Conservation (phyloP, 169 alveolate species). For the Pseudocohnilembus persalinus region DNA sequence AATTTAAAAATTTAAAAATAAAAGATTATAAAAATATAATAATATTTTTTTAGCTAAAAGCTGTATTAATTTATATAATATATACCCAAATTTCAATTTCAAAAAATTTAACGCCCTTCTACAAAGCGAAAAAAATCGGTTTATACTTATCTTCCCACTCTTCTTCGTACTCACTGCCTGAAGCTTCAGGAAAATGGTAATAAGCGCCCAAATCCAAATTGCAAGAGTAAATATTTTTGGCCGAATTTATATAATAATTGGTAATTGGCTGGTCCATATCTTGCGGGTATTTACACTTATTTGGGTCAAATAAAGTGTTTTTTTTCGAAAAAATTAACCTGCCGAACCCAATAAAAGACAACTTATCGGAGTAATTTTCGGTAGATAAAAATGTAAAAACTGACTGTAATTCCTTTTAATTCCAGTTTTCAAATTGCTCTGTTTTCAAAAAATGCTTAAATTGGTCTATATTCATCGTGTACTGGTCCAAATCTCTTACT, state of each 20-base stretch:
- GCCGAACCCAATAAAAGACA: background rate
- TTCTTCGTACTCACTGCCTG: background rate
- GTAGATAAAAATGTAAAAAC: background rate
- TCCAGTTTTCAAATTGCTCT: background rate
- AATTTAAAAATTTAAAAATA: no score
- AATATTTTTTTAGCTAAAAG: no score
- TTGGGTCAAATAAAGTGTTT: background rate
- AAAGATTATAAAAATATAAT: no score
- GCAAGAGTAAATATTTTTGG: background rate
- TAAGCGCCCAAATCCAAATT: background rate
- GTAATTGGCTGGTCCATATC: conserved; percentile 6
- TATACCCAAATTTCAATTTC: conserved; percentile 4
- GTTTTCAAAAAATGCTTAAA: background rate
- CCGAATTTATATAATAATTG: background rate
- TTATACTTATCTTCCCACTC: conserved; percentile 1
- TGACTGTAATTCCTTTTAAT: background rate
- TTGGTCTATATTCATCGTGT: background rate
- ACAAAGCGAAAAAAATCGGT: background rate
- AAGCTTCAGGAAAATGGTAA: background rate
- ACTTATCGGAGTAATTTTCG: background rate
- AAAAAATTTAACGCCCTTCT: background rate
- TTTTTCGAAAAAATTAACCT: background rate
- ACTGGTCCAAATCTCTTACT: background rate
- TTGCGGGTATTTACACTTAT: background rate
- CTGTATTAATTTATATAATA: background rate